Conservation (phyloP, 768 basidiomycete genomes). For the Naganishia vaughanmartiniae region DNA sequence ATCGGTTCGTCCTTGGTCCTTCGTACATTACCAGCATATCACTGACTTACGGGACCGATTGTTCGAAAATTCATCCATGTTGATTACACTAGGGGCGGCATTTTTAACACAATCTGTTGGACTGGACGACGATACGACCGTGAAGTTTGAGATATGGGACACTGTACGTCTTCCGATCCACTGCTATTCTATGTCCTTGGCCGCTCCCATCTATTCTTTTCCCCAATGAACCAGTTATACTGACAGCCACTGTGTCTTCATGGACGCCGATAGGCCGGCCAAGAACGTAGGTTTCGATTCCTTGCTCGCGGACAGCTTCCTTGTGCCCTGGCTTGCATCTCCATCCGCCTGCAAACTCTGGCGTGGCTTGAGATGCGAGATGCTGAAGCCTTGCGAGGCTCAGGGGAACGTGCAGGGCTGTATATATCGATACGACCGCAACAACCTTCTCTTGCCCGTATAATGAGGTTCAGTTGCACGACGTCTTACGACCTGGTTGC, state of each 20-base stretch:
- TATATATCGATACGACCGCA: too few relatives aligned
- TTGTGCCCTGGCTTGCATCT: too few relatives aligned
- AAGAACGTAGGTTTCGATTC: conserved; percentile 44
- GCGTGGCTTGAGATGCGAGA: too few relatives aligned
- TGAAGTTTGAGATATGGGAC: conserved; percentile 94
- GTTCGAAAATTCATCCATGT: neutral
- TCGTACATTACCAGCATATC: neutral
- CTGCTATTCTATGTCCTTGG: neutral
- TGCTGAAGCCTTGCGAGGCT: too few relatives aligned
- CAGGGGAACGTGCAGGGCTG: too few relatives aligned
- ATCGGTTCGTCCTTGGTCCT: conserved; percentile 37
- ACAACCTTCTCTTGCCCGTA: too few relatives aligned
- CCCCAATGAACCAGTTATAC: neutral
- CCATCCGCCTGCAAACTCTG: too few relatives aligned
- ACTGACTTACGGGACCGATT: neutral
- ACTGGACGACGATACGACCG: conserved; percentile 79
- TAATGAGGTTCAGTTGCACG: too few relatives aligned
- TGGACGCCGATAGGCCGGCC: conserved; percentile 42
- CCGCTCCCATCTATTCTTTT: too few relatives aligned
- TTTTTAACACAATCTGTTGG: conserved; percentile 98
- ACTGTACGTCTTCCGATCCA: conserved; percentile 57
- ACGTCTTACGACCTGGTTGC: too few relatives aligned
- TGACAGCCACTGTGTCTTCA: neutral
- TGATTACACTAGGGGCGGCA: conserved; percentile 62
- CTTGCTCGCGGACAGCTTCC: too few relatives aligned